These are phyloP conservation scores for Gremmenia infestans DNA, from an alignment of 2,329 filamentous ascomycete species.

Conservation along the genomic window DNA sequence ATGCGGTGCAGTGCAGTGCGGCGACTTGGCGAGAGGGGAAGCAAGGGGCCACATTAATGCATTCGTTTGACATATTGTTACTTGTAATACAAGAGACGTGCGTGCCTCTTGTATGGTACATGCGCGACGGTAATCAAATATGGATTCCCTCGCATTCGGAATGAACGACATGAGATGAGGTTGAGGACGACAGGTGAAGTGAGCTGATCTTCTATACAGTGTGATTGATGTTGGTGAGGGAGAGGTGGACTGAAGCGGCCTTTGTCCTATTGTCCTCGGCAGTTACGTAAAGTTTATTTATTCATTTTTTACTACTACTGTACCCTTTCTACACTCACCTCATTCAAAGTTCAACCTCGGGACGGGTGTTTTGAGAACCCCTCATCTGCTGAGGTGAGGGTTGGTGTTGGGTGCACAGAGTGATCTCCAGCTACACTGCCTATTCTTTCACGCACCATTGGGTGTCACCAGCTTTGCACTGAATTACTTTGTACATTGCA, in stretches of 20 bases:
- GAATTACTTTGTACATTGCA: not conserved
- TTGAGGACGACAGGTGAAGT: too few relatives aligned
- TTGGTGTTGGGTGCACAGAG: constrained; percentile 1
- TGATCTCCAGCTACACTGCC: constrained; percentile 9
- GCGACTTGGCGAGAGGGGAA: too few relatives aligned
- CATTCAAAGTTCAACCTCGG: too few relatives aligned
- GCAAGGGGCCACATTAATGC: not conserved
- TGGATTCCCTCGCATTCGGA: not conserved
- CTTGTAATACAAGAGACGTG: not conserved
- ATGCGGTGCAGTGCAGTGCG: not conserved
- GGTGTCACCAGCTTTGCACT: not conserved
- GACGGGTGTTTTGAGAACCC: not conserved
- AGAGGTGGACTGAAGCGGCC: too few relatives aligned
- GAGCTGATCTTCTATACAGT: too few relatives aligned
- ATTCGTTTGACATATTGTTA: not conserved
- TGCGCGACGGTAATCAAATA: not conserved
- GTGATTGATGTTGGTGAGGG: too few relatives aligned
- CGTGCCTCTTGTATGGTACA: not conserved
- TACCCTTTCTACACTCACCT: too few relatives aligned
- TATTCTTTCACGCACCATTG: constrained; percentile 9
- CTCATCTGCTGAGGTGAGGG: not conserved
- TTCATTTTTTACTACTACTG: too few relatives aligned
- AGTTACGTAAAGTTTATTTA: too few relatives aligned
- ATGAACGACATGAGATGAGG: not conserved
- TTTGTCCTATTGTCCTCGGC: too few relatives aligned